Conservation (phyloP, 2,329 filamentous ascomycete species). For the Cladophialophora immunda region DNA sequence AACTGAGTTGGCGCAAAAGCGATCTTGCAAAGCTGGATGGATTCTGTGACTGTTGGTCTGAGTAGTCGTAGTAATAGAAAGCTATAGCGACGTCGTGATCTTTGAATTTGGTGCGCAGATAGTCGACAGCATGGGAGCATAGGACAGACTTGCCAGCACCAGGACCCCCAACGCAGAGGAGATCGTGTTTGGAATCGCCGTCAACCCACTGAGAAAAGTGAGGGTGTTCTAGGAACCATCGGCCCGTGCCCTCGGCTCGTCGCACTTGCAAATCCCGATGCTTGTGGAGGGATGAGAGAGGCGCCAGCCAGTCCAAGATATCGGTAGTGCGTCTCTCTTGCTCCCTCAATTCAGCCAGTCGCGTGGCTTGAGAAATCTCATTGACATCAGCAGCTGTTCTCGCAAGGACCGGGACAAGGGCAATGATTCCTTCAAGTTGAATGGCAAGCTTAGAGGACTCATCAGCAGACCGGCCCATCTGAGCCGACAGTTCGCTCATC, state of each 20-base stretch:
- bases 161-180: slow-evolving; percentile 39
- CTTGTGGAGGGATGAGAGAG: slow-evolving; percentile 35
- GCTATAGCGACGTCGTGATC: slow-evolving; percentile 37
- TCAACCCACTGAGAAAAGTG: slow-evolving; percentile 42
- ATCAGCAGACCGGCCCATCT: slow-evolving; percentile 31
- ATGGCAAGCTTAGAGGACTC: slow-evolving; percentile 25
- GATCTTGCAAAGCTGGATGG: slow-evolving; percentile 38
- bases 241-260: slow-evolving; percentile 44
- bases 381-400: slow-evolving; percentile 33
- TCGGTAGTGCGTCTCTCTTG: slow-evolving; percentile 38
- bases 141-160: slow-evolving; percentile 40
- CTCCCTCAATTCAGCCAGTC: slow-evolving; percentile 37
- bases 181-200: slow-evolving; percentile 25
- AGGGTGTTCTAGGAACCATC: slow-evolving; percentile 45
- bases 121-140: slow-evolving; percentile 41
- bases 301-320: slow-evolving; percentile 40
- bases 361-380: slow-evolving; percentile 35
- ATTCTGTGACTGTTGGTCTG: slow-evolving; percentile 41
- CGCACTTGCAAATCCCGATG: slow-evolving; percentile 38
- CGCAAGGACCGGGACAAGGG: slow-evolving; percentile 35
- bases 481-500: slow-evolving; percentile 30
- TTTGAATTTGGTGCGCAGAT: slow-evolving; percentile 31
- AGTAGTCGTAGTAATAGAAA: slow-evolving; percentile 46
- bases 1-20: slow-evolving; percentile 42
- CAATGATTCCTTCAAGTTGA: slow-evolving; percentile 35